phyloP scores from a whole-genome alignment of 495 filamentous ascomycete genomes.

The Xylaria flabelliformis region DNA sequence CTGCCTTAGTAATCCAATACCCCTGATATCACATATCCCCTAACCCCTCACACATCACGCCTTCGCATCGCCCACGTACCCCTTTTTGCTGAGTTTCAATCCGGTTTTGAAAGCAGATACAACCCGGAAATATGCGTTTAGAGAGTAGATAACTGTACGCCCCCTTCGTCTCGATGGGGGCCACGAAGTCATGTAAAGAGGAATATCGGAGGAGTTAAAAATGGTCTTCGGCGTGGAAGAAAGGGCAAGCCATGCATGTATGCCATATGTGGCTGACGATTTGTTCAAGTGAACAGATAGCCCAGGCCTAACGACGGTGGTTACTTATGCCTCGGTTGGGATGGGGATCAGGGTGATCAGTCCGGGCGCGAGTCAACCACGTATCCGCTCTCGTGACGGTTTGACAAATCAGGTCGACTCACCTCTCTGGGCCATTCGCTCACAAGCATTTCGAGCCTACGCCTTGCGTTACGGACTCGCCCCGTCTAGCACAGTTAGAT shows the following conservation, averaged over 20 bases:
- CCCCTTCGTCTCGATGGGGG: constrained; percentile 37
- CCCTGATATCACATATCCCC: constrained; percentile 32
- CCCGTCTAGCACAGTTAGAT: constrained; percentile 23
- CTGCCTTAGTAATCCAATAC: constrained; percentile 41
- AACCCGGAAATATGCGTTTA: constrained; percentile 43
- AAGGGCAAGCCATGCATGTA: constrained; percentile 16
- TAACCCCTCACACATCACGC: constrained; percentile 15
- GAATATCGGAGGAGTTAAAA: constrained; percentile 25
- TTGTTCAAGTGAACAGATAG: constrained; percentile 31
- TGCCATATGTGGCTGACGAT: constrained; percentile 20
- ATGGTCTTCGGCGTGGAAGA: constrained; percentile 18
- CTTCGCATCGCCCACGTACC: constrained; percentile 30
- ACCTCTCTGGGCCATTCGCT: constrained; percentile 2
- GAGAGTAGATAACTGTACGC: constrained; percentile 45
- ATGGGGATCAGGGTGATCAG: constrained; percentile 31
- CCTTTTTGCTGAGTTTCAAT: constrained; percentile 45
- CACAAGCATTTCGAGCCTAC: constrained; percentile 18
- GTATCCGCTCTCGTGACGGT: constrained; percentile 11
- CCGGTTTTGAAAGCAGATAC: constrained; percentile 46
- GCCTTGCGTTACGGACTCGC: constrained; percentile 23
- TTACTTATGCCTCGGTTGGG: constrained; percentile 21
- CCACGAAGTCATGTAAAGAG: constrained; percentile 46
- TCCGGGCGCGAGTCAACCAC: constrained; percentile 21
- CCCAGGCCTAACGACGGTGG: constrained; percentile 9
- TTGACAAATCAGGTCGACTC: not conserved